phyloP scores from a whole-genome alignment of 306 rosid genomes.

The Quercus parvula region DNA sequence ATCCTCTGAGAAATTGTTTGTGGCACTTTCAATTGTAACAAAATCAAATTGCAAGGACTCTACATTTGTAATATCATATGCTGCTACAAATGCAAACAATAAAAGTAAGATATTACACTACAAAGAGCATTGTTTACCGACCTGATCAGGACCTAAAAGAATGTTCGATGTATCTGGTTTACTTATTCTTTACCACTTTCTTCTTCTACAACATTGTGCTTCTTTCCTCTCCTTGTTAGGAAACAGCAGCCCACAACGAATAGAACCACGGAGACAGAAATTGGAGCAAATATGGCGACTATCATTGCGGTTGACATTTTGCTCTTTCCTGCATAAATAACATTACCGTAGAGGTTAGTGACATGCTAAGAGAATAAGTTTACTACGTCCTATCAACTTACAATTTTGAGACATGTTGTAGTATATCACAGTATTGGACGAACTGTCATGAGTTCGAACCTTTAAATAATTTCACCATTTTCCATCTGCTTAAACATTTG shows the following conservation, averaged over 20 bases:
- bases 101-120: background rate
- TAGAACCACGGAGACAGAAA: constrained; percentile 8
- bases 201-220: background rate
- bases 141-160: background rate
- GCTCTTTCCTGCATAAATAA: background rate
- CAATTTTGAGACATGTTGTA: no score
- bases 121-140: background rate
- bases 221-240: constrained; percentile 9
- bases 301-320: background rate
- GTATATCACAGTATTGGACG: no score
- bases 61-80: background rate
- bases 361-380: no score
- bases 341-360: no score
- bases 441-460: no score
- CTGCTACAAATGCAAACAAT: background rate
- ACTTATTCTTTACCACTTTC: constrained; percentile 5
- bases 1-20: constrained; percentile 12
- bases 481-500: no score
- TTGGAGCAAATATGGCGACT: constrained; percentile 19
- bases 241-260: constrained; percentile 6
- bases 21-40: constrained; percentile 16
- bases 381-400: no score
- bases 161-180: background rate
- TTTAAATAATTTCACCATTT: no score
- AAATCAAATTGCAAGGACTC: constrained; percentile 29